Percentiles rank a stretch among this genome's conserved stretches.
phyloP scores from a whole-genome alignment of 2,329 filamentous ascomycete species.

The Aureobasidium zeae region DNA sequence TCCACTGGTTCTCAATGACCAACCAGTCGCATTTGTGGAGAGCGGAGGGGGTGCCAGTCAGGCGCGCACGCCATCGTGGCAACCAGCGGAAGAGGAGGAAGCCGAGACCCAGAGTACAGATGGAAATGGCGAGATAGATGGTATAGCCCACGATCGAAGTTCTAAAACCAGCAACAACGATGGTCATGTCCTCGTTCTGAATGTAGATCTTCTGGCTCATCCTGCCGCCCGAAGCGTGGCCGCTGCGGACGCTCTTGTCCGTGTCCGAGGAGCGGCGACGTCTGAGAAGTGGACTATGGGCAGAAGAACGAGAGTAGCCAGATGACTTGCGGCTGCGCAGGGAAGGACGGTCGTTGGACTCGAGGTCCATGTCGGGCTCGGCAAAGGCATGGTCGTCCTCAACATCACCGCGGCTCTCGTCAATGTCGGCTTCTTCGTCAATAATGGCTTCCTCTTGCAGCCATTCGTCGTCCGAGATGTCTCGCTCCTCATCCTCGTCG shows the following conservation, averaged over 20 bases:
- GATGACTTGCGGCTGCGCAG: conserved; percentile 54
- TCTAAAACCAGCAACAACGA: conserved; percentile 83
- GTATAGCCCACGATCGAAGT: conserved; percentile 63
- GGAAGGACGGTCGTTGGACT: conserved; percentile 26
- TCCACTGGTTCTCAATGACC: conserved; percentile 96
- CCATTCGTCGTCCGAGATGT: conserved; percentile 33
- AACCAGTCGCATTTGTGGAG: conserved; percentile 79
- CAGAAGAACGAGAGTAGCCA: conserved; percentile 34
- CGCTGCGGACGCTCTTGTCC: conserved; percentile 55
- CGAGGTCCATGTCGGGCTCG: conserved; percentile 37
- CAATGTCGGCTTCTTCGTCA: conserved; percentile 35
- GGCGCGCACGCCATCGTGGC: conserved; percentile 70
- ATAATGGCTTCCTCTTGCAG: conserved; percentile 42
- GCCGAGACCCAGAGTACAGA: conserved; percentile 63
- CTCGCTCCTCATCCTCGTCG: conserved; percentile 57
- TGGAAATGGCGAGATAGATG: conserved; percentile 61
- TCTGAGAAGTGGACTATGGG: conserved; percentile 55
- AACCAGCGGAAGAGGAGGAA: conserved; percentile 86
- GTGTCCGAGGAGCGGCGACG: conserved; percentile 63
- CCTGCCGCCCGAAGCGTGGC: conserved; percentile 51
- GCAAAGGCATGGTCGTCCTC: conserved; percentile 34
- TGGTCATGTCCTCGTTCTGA: conserved; percentile 83
- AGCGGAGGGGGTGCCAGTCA: conserved; percentile 61
- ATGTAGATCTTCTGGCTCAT: conserved; percentile 88
- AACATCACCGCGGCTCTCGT: conserved; percentile 29